These are phyloP conservation scores for Tricharina praecox DNA, from an alignment of 495 filamentous ascomycete genomes.

Conservation along the genomic window DNA sequence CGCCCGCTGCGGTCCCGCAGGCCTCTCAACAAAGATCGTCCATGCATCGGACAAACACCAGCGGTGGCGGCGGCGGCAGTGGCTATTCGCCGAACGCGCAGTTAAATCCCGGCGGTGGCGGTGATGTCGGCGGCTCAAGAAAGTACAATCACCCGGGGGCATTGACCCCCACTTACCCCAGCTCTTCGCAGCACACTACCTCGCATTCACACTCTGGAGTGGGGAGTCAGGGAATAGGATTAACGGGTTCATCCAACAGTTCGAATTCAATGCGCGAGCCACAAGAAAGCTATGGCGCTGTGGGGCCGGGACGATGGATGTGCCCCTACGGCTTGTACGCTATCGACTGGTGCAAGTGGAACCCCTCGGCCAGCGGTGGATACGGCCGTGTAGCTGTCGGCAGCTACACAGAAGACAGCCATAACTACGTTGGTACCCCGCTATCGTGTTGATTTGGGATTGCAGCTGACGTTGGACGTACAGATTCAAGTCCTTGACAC, in stretches of 20 bases:
- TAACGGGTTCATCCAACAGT: slow-evolving; percentile 13
- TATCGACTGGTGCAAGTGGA: slow-evolving; percentile 99
- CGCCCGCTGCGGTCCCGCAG: slow-evolving; percentile 11
- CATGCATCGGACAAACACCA: slow-evolving; percentile 19
- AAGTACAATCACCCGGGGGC: slow-evolving; percentile 23
- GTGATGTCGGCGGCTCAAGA: slow-evolving; percentile 4
- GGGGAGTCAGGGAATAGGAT: slow-evolving; percentile 15
- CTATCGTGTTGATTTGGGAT: not conserved
- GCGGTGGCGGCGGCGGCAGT: not conserved
- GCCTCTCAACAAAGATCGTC: slow-evolving; percentile 7
- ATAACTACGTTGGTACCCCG: slow-evolving; percentile 67
- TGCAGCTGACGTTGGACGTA: too few species aligned
- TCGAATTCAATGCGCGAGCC: slow-evolving; percentile 13
- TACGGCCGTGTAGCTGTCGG: slow-evolving; percentile 84
- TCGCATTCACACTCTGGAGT: slow-evolving; percentile 16
- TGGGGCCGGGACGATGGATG: slow-evolving; percentile 65
- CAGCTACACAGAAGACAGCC: slow-evolving; percentile 92
- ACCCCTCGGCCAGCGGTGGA: slow-evolving; percentile 55
- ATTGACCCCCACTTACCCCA: slow-evolving; percentile 21
- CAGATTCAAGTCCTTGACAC: slow-evolving; percentile 98
- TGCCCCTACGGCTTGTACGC: slow-evolving; percentile 92
- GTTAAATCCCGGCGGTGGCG: not conserved
- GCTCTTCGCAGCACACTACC: slow-evolving; percentile 14
- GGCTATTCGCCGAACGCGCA: slow-evolving; percentile 17
- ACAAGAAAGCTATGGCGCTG: slow-evolving; percentile 19